Evolutionary conservation across 2,329 filamentous ascomycete species (phyloP), one percentile per base, ranked within the genome.

Genomic region (Macrophomina pseudophaseolina): DNA sequence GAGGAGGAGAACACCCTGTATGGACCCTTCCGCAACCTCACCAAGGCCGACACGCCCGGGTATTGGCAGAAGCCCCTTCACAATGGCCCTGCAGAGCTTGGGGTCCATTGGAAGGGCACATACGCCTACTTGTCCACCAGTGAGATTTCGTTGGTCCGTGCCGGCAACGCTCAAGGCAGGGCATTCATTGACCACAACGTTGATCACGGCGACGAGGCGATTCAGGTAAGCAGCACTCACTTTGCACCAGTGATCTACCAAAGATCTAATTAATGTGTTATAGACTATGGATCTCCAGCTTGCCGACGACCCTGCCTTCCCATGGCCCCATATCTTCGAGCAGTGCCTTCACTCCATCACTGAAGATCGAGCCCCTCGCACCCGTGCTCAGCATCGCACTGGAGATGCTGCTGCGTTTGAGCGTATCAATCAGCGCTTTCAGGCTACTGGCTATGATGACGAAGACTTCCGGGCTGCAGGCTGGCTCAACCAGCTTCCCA

Each of bases 61-160:
- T 74, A 76, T 5, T 84, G 82, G 82, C 70, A 74, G 12, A 72
- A 72, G n/a, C 71, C 72, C 11, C 66, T 84, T 2, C 69, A 73
- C 16, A 67, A 73, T n/a, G 77, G 75, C 5, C 74, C 74, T 1
- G 70, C 76, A 28, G 70, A 71, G 9, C 69, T 86, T 18, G 79
- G 78, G 2, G 78, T 69, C 14, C 69, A 80, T 67, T 87, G 84
- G 84, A 85, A 83, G 69, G 83, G 84, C 12, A 82, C 80, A 28
- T 85, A 84, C 68, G 76, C 80, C 3, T 83, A 75, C 69, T 70
- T 83, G 28, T 72, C 77, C 1, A 69, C 70, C 8, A 33, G 69
- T 0, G 74, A 77, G n/a, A 70, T 80, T 16, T 3, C 30, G 2
- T 18, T 42, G 16, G 68, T 79, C 48, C 76, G 78, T 40, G 23